Conservation (phyloP, 495 filamentous ascomycete species). For the Pseudotulostoma volvatum region DNA sequence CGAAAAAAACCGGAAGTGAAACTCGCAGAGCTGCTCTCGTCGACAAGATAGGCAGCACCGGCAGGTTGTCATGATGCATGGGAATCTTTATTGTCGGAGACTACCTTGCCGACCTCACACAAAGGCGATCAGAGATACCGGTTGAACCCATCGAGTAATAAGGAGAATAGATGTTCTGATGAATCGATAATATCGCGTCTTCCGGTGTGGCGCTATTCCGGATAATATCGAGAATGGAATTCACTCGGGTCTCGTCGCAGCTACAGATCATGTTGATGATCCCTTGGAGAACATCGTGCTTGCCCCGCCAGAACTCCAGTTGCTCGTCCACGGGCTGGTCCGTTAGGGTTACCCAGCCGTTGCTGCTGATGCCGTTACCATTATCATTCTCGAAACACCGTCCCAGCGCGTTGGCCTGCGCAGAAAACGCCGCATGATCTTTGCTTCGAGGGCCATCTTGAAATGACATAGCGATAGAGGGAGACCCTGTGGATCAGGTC, state of each 20-base stretch:
- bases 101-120: neutral
- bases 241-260: slow-evolving; percentile 16
- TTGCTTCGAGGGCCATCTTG: neutral
- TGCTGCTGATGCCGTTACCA: slow-evolving; percentile 2
- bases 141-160: neutral
- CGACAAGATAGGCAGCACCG: too few relatives aligned
- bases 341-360: too few relatives aligned
- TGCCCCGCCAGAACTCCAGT: slow-evolving; percentile 9
- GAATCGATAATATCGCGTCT: slow-evolving; percentile 18
- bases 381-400: neutral
- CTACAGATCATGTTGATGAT: slow-evolving; percentile 18
- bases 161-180: neutral
- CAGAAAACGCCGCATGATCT: neutral
- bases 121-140: neutral
- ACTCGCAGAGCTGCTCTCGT: too few relatives aligned
- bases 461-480: neutral
- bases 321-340: neutral
- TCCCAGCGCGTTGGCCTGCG: neutral
- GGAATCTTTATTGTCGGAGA: too few relatives aligned
- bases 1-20: too few relatives aligned
- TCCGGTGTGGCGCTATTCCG: slow-evolving; percentile 18
- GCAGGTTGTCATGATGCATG: too few relatives aligned
- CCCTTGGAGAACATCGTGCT: slow-evolving; percentile 14
- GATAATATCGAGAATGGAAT: slow-evolving; percentile 16
- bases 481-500: neutral